phyloP scores from a whole-genome alignment of 306 rosid species.

The Vigna radiata region DNA sequence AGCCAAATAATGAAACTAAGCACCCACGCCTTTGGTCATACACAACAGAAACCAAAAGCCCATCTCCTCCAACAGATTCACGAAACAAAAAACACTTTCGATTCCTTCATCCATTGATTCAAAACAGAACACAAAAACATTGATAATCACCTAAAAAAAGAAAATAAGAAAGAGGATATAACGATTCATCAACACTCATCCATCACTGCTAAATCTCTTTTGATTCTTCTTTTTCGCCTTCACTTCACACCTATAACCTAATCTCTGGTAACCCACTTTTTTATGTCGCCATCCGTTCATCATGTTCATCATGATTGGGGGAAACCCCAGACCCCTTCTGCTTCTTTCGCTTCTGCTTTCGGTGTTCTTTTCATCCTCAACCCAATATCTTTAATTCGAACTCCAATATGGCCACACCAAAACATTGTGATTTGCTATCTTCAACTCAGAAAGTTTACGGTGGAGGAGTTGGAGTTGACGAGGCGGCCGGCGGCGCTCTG shows the following conservation, averaged over 20 bases:
- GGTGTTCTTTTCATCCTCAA: conserved; percentile 54
- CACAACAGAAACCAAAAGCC: no score
- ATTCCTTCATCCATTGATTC: no score
- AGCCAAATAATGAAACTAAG: no score
- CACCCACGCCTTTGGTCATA: no score
- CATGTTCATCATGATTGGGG: conserved; percentile 8
- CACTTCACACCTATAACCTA: not conserved
- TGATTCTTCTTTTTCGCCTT: not conserved
- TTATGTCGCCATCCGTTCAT: not conserved
- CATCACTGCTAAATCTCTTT: not conserved
- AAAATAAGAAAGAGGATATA: no score
- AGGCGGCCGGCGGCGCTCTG: no score
- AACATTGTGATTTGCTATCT: not conserved
- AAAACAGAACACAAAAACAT: no score
- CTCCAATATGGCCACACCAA: conserved; percentile 83
- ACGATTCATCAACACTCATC: not conserved
- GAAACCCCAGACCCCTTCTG: conserved; percentile 39
- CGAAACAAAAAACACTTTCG: no score
- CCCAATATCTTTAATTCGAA: conserved; percentile 84
- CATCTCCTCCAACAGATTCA: no score
- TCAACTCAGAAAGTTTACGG: no score
- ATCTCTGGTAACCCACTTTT: not conserved
- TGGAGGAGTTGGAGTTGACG: no score
- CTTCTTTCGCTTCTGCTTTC: conserved; percentile 40
- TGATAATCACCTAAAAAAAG: no score